phyloP scores from a whole-genome alignment of 163 green algal species.

The Scenedesmus sp. region DNA sequence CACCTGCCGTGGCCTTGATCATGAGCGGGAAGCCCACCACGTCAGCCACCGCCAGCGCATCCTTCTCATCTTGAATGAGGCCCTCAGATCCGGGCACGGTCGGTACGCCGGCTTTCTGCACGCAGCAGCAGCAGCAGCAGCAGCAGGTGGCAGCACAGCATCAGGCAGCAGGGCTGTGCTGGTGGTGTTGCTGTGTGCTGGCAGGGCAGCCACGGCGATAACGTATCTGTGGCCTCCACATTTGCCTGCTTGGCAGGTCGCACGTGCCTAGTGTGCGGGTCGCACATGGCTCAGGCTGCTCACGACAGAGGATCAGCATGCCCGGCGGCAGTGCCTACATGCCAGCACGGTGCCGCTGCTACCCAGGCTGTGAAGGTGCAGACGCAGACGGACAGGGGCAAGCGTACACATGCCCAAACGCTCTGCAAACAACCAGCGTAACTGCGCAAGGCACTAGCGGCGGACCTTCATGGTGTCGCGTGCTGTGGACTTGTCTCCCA shows the following conservation, averaged over 20 bases:
- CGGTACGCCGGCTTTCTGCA: slow-evolving; percentile 89
- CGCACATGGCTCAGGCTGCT: too few relatives aligned
- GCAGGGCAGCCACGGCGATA: not conserved
- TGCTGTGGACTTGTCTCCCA: slow-evolving; percentile 98
- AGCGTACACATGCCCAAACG: too few relatives aligned
- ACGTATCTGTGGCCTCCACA: too few relatives aligned
- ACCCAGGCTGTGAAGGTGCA: too few relatives aligned
- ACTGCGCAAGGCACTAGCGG: too few relatives aligned
- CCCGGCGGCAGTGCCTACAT: too few relatives aligned
- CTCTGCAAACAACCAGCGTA: too few relatives aligned
- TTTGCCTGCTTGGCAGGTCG: too few relatives aligned
- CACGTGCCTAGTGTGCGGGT: too few relatives aligned
- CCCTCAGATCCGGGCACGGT: slow-evolving; percentile 94
- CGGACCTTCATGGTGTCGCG: slow-evolving; percentile 94
- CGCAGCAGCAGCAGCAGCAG: not conserved
- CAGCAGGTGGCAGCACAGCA: not conserved
- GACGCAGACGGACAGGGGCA: too few relatives aligned
- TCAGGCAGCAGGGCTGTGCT: not conserved
- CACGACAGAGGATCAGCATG: too few relatives aligned
- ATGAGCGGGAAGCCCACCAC: slow-evolving; percentile 90
- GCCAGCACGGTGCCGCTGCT: too few relatives aligned
- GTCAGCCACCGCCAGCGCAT: slow-evolving; percentile 73
- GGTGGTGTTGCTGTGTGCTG: not conserved
- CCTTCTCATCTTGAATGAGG: slow-evolving; percentile 81
- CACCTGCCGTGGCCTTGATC: slow-evolving; percentile 95